Base-by-base conservation (phyloP, 1,139 yeast genomes). In the Geotrichum klebahnii region DNA sequence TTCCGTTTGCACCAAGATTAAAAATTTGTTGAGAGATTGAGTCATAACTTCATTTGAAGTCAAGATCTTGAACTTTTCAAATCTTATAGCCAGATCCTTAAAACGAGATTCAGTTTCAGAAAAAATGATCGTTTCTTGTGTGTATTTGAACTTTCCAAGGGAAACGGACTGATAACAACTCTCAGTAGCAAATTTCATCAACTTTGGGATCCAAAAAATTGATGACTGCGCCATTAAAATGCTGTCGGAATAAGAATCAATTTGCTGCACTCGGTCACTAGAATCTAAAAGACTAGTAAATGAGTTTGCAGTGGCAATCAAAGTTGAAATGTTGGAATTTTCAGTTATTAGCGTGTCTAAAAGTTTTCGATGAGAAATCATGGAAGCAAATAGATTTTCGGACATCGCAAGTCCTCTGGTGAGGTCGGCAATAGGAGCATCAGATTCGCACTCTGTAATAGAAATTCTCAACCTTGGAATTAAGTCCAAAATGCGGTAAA, bases 341-440 rank as follows among this genome's bases (percentile, higher is more conserved):
- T 44, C 35, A 10, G 41, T 41, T 22, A 45, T 26, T 6, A 53
- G 37, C 28, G 48, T 29, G 29, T 44, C 43, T 19, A 46, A 28
- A 26, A 9, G 28, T 31, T 31, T 14, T 20, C 55, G 37, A 47
- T 57, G 53, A 40, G 72, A 8, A 75, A 73, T 34, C 78, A 75
- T 59, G 78, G 68, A 8, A 75, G 74, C 59, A 6, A 88, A 66
- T 48, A 88, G 67, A 63, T 87, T 84, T 60, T 92, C 97, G 6
- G 81, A 72, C n/a, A 82, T 81, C 2, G 92, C 88, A 59, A 88
- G 70, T 38, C 89, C 95, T 58, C 82, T 83, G 54, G 80, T 84
- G 34, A 87, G 77, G 63, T 86, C 95, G 1, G 78, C 73, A 20
- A 76, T 75, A 1, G 96, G 94, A 19, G 88, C 81, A 61, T 89